Conservation (phyloP, 441 rosid genomes). For the Capsella rubella region DNA sequence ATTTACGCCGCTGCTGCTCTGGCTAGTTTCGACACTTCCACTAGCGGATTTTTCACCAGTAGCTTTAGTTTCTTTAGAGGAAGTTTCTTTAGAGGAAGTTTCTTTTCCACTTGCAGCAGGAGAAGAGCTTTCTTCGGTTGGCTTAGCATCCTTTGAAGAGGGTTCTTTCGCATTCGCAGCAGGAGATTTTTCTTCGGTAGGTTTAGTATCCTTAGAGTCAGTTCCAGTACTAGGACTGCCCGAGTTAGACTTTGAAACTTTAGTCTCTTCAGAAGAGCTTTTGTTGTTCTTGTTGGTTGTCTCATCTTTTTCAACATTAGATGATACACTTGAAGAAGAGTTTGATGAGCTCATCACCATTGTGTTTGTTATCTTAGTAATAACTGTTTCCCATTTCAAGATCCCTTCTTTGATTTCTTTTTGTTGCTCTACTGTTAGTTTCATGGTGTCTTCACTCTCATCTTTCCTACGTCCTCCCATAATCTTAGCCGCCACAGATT, state of each 20-base stretch:
- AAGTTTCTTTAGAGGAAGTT: background rate
- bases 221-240: conserved; percentile 17
- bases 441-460: conserved; percentile 24
- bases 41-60: background rate
- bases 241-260: conserved; percentile 1
- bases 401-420: conserved; percentile 40
- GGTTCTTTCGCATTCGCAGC: no score
- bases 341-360: conserved; percentile 25
- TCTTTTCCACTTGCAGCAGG: conserved; percentile 1
- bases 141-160: no score
- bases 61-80: background rate
- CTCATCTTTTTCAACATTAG: background rate
- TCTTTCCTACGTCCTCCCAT: background rate
- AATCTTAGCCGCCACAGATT: conserved; percentile 22
- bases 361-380: conserved; percentile 22
- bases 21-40: background rate
- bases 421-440: conserved; percentile 29
- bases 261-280: conserved; percentile 22
- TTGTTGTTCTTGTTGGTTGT: background rate
- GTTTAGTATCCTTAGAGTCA: no score
- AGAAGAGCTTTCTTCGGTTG: no score
- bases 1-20: background rate
- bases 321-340: background rate
- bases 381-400: conserved; percentile 33
- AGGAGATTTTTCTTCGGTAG: no score